Percentiles rank a stretch among this genome's conserved stretches.
These are phyloP conservation scores for Porphyrellus cyaneotinctus DNA, from an alignment of 768 basidiomycete species.

Conservation along the genomic window DNA sequence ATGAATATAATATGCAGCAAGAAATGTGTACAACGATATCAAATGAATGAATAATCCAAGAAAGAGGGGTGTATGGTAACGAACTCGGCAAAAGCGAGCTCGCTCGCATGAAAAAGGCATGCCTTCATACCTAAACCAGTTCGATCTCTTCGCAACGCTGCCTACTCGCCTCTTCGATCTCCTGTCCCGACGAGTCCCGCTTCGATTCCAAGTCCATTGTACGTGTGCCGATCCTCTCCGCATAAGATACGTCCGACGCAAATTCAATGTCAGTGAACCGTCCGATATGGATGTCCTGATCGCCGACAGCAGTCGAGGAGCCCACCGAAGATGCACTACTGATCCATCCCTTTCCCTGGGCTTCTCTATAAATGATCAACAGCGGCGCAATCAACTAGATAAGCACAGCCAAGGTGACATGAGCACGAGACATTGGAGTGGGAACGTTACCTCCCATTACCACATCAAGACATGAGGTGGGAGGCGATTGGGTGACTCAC, in stretches of 20 bases:
- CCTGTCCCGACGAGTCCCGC: neutral
- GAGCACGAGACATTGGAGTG: neutral
- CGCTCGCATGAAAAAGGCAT: too few species aligned
- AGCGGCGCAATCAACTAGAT: conserved; percentile 36
- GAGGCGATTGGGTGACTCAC: conserved; percentile 12
- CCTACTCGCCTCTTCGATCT: conserved; percentile 62
- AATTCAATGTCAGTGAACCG: conserved; percentile 26
- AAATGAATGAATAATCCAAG: neutral
- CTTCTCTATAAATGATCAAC: conserved; percentile 38
- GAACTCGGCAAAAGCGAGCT: neutral
- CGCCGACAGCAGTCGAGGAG: neutral
- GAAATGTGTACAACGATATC: neutral
- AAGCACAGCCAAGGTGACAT: neutral
- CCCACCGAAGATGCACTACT: conserved; percentile 11
- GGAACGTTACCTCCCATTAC: neutral
- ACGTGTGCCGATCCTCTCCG: neutral
- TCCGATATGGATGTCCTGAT: conserved; percentile 9
- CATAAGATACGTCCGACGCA: conserved; percentile 9
- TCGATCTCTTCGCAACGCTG: conserved; percentile 44
- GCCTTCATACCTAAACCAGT: neutral
- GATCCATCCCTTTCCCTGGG: conserved; percentile 35
- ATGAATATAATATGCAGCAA: neutral
- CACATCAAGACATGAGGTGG: neutral
- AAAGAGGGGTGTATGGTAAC: neutral
- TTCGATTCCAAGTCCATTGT: conserved; percentile 10